Base-by-base conservation (phyloP, 441 rosid species). In the Adansonia madagascariensis region DNA sequence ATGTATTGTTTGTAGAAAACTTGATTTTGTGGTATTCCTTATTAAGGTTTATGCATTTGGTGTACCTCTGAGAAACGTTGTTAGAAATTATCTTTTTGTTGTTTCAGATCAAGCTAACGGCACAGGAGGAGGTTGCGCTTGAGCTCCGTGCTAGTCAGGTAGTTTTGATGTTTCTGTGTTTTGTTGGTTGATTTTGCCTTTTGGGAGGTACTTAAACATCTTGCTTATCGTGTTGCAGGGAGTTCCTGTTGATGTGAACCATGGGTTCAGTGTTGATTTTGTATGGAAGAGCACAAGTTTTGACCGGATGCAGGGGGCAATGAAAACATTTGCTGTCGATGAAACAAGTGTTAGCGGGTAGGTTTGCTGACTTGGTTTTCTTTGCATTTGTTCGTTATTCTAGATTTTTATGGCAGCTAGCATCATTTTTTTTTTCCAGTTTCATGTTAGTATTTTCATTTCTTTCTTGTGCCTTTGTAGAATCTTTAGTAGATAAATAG, bases 261-360 rank as follows among this genome's bases (percentile, higher is more conserved):
- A 97, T 82, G 98, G 98, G 20, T 88, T 93, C 60, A 93, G 98
- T 87, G 99, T 97, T 83, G 99, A 97, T 86, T 97, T 97, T 86
- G 99, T 97, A 52, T 94, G 99, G 98, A 93, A 94, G 89, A 97
- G 99, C 82, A 93, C 99, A 49, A 97, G 98, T 83, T 97, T 94
- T 86, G 99, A 97, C 82, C 85, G 99, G 77, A 93, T 93, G 99
- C 98, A 94, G 82, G 98, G 97, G 59, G 99, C 99, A 71, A 94
- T 97, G 98, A 94, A 97, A 88, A 92, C 93, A 76, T 94, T 94
- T 93, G 98, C 98, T 3, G 99, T 94, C 66, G 99, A 97, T 84
- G 99, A 93, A 85, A 97, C 98, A 64, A 97, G 99, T 93, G 98
- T 94, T 73, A 97, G 98, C 81, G 99, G 99, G 99, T 97, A 83